Evolutionary conservation across 2,329 filamentous ascomycete genomes (phyloP).

Genomic region (Xylaria sp.): DNA sequence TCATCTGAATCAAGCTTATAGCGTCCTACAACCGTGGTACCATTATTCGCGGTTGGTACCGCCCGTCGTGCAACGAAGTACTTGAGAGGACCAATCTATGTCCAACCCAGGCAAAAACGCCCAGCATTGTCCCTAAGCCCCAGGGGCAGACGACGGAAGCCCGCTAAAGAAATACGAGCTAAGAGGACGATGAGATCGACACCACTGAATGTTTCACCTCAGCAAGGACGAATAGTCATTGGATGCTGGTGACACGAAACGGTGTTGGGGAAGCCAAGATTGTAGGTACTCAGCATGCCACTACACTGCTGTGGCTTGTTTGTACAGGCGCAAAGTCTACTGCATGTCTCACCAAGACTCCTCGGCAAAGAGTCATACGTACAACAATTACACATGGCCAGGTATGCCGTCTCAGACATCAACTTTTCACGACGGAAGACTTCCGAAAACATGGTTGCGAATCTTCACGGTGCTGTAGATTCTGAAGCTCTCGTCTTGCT

Average conservation of each 20-base stretch:
- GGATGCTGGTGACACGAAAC: background rate
- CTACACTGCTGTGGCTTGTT: background rate
- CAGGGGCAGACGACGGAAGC: background rate
- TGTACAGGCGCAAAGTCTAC: background rate
- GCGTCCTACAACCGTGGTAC: background rate
- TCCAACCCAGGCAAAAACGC: background rate
- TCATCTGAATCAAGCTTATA: constrained; percentile 5
- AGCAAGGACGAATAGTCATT: background rate
- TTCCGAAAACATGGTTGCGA: background rate
- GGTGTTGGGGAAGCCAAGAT: background rate
- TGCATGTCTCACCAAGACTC: background rate
- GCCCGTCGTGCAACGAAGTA: background rate
- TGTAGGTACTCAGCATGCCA: background rate
- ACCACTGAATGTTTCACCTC: background rate
- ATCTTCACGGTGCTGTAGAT: background rate
- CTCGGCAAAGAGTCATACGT: constrained; percentile 3
- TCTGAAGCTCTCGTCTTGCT: background rate
- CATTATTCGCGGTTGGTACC: background rate
- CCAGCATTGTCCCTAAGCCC: background rate
- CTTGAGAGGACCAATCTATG: background rate
- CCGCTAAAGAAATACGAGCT: constrained; percentile 3
- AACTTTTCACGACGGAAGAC: background rate
- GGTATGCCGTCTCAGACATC: background rate
- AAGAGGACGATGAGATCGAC: background rate
- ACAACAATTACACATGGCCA: background rate